Evolutionary conservation across 1,284 basidiomycete genomes (phyloP).

Genomic region (Fomitopsis palustris): DNA sequence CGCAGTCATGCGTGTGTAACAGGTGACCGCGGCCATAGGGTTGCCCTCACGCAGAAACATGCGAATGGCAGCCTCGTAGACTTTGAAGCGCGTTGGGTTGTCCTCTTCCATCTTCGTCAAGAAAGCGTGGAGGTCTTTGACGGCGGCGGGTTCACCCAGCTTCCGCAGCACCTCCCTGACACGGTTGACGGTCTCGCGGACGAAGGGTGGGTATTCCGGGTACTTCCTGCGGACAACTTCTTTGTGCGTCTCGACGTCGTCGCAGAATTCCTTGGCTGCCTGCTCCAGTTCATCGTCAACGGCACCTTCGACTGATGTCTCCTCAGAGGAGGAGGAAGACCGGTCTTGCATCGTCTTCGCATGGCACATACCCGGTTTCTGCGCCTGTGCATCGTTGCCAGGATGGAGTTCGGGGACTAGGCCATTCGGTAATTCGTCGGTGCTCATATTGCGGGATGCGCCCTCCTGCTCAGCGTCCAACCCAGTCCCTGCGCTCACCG

Average conservation of each 20-base stretch:
- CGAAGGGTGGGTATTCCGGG: not conserved
- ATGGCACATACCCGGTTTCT: too few relatives aligned
- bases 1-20: conserved; percentile 40
- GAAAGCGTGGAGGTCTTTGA: conserved; percentile 10
- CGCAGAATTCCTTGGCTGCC: not conserved
- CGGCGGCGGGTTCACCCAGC: conserved; percentile 9
- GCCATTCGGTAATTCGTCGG: too few relatives aligned
- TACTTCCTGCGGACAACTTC: not conserved
- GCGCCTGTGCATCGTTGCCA: too few relatives aligned
- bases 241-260: not conserved
- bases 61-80: conserved; percentile 32
- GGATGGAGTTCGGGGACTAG: too few relatives aligned
- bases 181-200: not conserved
- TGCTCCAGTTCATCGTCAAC: not conserved
- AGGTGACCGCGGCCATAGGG: conserved; percentile 34
- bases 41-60: conserved; percentile 33
- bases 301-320: not conserved
- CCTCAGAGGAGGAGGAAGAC: too few relatives aligned
- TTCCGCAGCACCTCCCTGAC: conserved; percentile 8
- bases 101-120: conserved; percentile 11
- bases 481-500: too few relatives aligned
- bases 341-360: too few relatives aligned
- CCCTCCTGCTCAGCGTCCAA: too few relatives aligned
- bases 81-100: conserved; percentile 16
- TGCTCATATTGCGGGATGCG: too few relatives aligned